These are phyloP conservation scores for Dactylonectria macrodidyma DNA, from an alignment of 2,329 filamentous ascomycete species.

Conservation along the genomic window DNA sequence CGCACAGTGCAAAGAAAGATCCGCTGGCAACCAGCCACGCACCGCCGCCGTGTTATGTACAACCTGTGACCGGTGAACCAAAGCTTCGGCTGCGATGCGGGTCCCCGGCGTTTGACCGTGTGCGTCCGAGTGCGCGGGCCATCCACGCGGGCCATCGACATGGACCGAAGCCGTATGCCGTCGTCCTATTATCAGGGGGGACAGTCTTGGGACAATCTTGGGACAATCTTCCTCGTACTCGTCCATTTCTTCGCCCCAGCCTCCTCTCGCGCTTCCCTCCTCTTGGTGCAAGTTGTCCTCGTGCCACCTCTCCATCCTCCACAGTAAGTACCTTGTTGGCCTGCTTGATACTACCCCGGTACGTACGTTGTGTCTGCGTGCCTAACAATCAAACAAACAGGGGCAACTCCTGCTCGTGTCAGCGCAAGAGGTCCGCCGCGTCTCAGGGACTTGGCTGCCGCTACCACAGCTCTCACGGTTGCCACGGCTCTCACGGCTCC, in stretches of 20 bases:
- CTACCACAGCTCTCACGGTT: constrained; percentile 2
- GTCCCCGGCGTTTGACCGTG: constrained; percentile 27
- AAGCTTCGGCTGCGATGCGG: constrained; percentile 24
- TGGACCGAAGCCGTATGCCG: constrained; percentile 22
- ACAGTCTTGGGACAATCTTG: not conserved
- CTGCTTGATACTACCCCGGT: constrained; percentile 12
- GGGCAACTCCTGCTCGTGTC: constrained; percentile 13
- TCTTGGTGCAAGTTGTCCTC: not conserved
- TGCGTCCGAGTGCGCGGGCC: constrained; percentile 18
- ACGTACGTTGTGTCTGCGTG: constrained; percentile 17
- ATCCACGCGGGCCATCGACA: constrained; percentile 18
- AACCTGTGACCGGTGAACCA: constrained; percentile 4
- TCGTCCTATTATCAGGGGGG: constrained; percentile 22
- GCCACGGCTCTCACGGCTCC: constrained; percentile 13
- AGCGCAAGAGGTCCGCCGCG: constrained; percentile 4
- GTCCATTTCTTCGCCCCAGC: constrained; percentile 12
- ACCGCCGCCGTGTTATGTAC: constrained; percentile 21
- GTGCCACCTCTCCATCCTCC: not conserved
- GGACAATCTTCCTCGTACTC: constrained; percentile 9
- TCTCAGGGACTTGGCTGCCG: constrained; percentile 16
- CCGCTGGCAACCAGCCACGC: constrained; percentile 19
- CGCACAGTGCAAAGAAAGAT: constrained; percentile 11
- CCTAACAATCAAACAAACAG: not conserved
- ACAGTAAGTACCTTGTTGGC: constrained; percentile 11
- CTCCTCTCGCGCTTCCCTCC: constrained; percentile 1